A percentile compares a stretch with the other conserved stretches of the same genome.
phyloP scores from a whole-genome alignment of 2,329 filamentous ascomycete species.

The Diplodia sapinea region DNA sequence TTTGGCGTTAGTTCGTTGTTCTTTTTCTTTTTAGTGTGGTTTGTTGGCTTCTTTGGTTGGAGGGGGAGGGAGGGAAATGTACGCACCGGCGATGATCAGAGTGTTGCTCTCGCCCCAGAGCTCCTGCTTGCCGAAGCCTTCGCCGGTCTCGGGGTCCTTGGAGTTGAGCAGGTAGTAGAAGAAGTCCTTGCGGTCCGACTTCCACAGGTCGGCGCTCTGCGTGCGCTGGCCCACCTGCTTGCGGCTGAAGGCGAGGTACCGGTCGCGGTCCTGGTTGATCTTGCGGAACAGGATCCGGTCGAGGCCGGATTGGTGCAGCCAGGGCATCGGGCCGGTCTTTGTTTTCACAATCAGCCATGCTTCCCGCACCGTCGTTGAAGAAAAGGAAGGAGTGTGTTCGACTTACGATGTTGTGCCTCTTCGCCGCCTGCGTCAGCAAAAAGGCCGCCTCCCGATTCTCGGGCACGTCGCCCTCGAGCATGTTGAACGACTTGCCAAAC shows the following conservation, averaged over 20 bases:
- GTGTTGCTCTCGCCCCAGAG: constrained; percentile 57
- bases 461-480: constrained; percentile 45
- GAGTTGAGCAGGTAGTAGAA: constrained; percentile 56
- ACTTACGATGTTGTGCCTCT: constrained; percentile 44
- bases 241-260: constrained; percentile 43
- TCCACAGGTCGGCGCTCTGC: constrained; percentile 10
- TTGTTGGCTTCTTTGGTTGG: not conserved
- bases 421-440: constrained; percentile 43
- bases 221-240: constrained; percentile 29
- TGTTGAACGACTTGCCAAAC: constrained; percentile 54
- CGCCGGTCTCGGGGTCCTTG: constrained; percentile 54
- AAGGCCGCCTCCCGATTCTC: constrained; percentile 38
- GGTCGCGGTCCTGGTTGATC: constrained; percentile 38
- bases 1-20: not conserved
- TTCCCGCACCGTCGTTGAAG: no score
- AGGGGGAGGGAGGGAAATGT: not conserved
- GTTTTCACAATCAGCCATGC: no score
- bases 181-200: constrained; percentile 48
- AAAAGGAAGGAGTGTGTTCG: no score
- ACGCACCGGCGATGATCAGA: constrained; percentile 52
- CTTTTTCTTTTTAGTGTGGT: not conserved
- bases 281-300: constrained; percentile 43
- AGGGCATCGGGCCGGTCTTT: constrained; percentile 12
- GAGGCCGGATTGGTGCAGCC: constrained; percentile 37
- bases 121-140: constrained; percentile 53